phyloP scores from a whole-genome alignment of 306 rosid genomes.

The Pueraria montana region DNA sequence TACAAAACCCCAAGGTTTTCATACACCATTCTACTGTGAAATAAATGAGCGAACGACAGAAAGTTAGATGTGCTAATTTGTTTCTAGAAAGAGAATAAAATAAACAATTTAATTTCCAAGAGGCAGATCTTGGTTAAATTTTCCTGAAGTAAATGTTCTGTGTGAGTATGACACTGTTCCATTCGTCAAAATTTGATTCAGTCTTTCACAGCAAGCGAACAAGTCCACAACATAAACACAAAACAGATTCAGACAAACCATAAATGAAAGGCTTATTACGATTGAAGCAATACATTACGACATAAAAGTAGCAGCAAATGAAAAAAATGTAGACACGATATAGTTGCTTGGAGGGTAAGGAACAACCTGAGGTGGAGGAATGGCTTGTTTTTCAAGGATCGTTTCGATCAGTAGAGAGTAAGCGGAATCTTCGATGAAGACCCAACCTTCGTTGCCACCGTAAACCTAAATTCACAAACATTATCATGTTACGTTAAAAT shows the following conservation, averaged over 20 bases:
- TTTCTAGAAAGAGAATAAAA: neutral
- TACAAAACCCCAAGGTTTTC: no score
- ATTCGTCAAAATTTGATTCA: no score
- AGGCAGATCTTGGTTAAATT: neutral
- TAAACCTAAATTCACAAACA: constrained; percentile 51
- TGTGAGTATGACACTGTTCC: neutral
- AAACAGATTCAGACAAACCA: neutral
- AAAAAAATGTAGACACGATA: neutral
- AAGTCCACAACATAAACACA: neutral
- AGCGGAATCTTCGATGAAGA: constrained; percentile 60
- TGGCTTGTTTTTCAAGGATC: constrained; percentile 48
- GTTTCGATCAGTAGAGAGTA: constrained; percentile 59
- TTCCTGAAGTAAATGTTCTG: neutral
- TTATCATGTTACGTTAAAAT: neutral
- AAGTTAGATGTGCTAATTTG: no score
- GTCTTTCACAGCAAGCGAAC: neutral
- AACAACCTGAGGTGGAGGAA: constrained; percentile 8
- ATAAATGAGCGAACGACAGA: no score
- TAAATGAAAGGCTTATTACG: neutral
- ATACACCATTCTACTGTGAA: no score
- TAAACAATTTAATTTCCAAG: neutral
- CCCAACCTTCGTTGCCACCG: constrained; percentile 62
- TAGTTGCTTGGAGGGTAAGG: constrained; percentile 16
- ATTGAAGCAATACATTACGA: neutral
- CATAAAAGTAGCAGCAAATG: neutral